These are phyloP conservation scores for Oryza meyeriana DNA, from an alignment of 176 grass and related monocot species.

Conservation along the genomic window DNA sequence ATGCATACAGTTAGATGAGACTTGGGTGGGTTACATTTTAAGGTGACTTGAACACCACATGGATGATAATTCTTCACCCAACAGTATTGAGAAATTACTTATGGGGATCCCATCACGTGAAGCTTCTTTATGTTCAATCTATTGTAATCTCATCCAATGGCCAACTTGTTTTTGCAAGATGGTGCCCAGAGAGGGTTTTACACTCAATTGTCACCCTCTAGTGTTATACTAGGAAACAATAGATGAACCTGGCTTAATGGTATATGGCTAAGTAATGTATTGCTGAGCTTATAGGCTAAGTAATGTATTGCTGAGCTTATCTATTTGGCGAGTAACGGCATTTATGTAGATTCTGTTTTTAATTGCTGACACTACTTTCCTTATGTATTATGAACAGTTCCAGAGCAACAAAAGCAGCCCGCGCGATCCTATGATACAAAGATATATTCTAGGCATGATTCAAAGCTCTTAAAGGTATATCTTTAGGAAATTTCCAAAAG, in stretches of 20 bases:
- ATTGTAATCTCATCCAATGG: background rate
- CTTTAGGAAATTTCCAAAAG: slow-evolving; percentile 22
- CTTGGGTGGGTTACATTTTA: background rate
- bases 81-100: background rate
- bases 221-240: background rate
- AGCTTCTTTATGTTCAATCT: background rate
- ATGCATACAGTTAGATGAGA: background rate
- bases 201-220: background rate
- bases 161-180: slow-evolving; percentile 2
- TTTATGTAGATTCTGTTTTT: slow-evolving; percentile 23
- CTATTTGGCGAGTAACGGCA: slow-evolving; percentile 20
- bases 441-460: slow-evolving; percentile 76
- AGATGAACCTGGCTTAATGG: slow-evolving; percentile 5
- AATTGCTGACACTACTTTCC: slow-evolving; percentile 22
- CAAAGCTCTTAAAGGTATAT: slow-evolving; percentile 70
- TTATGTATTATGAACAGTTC: slow-evolving; percentile 39
- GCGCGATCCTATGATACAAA: slow-evolving; percentile 64
- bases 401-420: slow-evolving; percentile 66
- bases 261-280: slow-evolving; percentile 21
- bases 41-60: background rate
- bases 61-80: background rate
- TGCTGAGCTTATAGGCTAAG: slow-evolving; percentile 22
- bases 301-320: slow-evolving; percentile 19
- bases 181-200: background rate
- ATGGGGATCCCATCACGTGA: background rate